phyloP scores from a whole-genome alignment of 345 rosid genomes.

The Populus nigra region DNA sequence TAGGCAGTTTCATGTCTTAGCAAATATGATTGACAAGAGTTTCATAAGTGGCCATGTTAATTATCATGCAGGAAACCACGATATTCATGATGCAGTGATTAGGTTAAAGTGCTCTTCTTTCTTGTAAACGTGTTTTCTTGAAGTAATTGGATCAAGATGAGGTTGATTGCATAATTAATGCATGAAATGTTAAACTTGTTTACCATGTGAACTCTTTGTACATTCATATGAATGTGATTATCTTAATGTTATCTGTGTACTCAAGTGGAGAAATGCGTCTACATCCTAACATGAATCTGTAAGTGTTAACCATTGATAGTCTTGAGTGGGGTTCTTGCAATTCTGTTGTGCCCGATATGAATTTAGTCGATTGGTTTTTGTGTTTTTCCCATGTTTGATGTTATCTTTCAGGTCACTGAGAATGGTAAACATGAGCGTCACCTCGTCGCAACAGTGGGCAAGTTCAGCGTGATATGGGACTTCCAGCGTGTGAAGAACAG shows the following conservation, averaged over 20 bases:
- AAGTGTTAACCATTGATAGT: not conserved
- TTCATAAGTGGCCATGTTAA: not conserved
- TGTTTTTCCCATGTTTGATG: not conserved
- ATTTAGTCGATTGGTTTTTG: not conserved
- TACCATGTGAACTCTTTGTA: not conserved
- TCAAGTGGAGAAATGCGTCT: not conserved
- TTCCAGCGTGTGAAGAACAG: slow-evolving; percentile 94
- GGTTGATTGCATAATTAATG: not conserved
- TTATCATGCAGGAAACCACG: not conserved
- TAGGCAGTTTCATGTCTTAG: not conserved
- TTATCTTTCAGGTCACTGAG: slow-evolving; percentile 68
- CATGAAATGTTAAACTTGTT: not conserved
- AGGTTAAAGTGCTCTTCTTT: too few relatives aligned
- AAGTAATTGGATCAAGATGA: not conserved
- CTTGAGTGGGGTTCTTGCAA: not conserved
- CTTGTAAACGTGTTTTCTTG: too few relatives aligned
- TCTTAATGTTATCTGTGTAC: not conserved
- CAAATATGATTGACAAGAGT: not conserved
- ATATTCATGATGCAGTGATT: not conserved
- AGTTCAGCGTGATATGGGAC: slow-evolving; percentile 96
- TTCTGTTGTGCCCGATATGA: not conserved
- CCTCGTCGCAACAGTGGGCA: slow-evolving; percentile 85
- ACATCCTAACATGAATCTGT: not conserved
- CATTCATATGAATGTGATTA: not conserved
- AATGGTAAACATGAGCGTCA: slow-evolving; percentile 90